Conservation (phyloP, 371 early-diverging fungal genomes). For the Ordospora colligata region DNA sequence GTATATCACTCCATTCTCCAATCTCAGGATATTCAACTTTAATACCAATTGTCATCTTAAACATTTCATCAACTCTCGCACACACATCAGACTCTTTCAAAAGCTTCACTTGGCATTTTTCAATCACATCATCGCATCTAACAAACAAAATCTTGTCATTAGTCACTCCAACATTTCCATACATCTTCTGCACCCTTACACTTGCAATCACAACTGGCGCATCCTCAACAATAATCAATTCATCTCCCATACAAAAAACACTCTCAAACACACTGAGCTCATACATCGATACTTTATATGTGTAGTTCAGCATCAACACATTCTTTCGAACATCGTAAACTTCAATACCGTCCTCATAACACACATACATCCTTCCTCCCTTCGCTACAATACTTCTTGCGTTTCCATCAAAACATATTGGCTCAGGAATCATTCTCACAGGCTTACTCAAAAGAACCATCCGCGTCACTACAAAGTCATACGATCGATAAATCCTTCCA, state of each 20-base stretch:
- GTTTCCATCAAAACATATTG: neutral
- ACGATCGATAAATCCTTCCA: neutral
- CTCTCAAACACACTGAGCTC: neutral
- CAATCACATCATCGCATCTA: neutral
- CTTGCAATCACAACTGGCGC: constrained; percentile 1
- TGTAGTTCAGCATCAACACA: constrained; percentile 14
- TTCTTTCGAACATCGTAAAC: constrained; percentile 2
- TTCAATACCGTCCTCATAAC: constrained; percentile 3
- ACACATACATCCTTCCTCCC: constrained; percentile 11
- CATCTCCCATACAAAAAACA: constrained; percentile 8
- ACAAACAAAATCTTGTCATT: constrained; percentile 4
- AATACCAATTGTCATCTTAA: neutral
- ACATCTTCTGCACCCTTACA: constrained; percentile 8
- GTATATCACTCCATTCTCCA: neutral
- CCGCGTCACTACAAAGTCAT: neutral
- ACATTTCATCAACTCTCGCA: neutral
- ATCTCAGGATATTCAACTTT: neutral
- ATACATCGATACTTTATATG: neutral
- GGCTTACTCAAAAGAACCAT: neutral
- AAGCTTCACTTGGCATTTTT: neutral
- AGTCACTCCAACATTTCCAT: neutral
- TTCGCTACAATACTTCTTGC: neutral
- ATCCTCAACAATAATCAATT: neutral
- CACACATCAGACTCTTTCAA: neutral
- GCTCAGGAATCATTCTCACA: constrained; percentile 3